Evolutionary conservation across 805 yeast genomes (phyloP), one percentile per base, ranked within the genome.

Genomic region (Pichia kluyveri): DNA sequence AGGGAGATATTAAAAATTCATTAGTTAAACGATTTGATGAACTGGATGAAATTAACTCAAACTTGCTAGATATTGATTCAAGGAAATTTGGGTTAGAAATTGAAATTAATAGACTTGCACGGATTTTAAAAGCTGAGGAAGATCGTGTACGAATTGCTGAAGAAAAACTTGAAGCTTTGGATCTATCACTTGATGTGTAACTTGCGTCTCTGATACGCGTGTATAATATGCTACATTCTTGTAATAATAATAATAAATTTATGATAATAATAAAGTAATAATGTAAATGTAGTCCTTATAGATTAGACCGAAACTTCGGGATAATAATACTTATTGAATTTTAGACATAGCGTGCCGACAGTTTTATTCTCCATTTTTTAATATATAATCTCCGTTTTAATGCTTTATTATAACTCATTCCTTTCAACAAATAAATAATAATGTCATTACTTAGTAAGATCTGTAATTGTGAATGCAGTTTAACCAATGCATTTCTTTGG

Each of bases 101-200:
- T 32, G 68, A 62, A 26, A 61, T 58, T 40, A 56, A 56, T 38
- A 54, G 58, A 42, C 54, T 54, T 37, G 51, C 54, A 14, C 51
- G 69, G 37, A 47, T 61, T 27, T 45, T 56, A 12, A 50, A 48
- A 31, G 56, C 56, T 40, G 68, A 63, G 39, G 64, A 59, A 17
- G 50, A 54, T 17, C 52, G 58, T 34, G 52, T 59, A 27, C 53
- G 55, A 26, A 44, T 64, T 31, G 56, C 60, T 32, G 72, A 63
- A 41, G 80, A 77, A 51, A 75, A 74, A 54, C 61, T 77, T 40
- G 80, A 75, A 52, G 75, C 75, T 49, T 67, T 76, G 60, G 63
- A 74, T 26, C 69, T 69, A 50, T 53, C 36, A 27, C 23, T 41
- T 30, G 36, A 37, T 32, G 26, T 30, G 69, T 31, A 18, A 12